A percentile compares a stretch with the other conserved stretches of the same genome.
Conservation (phyloP, 140 eudicot genomes). For the Ambrosia hybrid region DNA sequence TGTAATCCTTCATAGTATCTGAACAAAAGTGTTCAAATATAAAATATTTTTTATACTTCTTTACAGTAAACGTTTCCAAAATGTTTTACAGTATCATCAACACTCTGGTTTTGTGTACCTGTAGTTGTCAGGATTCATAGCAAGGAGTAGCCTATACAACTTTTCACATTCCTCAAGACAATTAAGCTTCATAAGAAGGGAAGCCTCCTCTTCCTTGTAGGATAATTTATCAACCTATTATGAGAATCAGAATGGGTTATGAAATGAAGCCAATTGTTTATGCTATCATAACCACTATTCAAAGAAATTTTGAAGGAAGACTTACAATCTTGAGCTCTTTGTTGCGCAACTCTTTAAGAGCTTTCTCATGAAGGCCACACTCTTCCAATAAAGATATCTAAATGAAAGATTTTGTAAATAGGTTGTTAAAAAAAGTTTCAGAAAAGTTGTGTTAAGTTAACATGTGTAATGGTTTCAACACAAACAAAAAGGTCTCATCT, state of each 20-base stretch:
- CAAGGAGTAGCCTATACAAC: constrained; percentile 65
- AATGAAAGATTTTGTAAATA: constrained; percentile 14
- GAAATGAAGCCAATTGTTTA: not conserved
- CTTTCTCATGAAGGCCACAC: constrained; percentile 72
- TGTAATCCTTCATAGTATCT: constrained; percentile 96
- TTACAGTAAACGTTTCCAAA: not conserved
- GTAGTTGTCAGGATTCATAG: constrained; percentile 98
- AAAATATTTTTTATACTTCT: not conserved
- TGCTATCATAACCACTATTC: constrained; percentile 9
- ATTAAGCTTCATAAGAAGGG: constrained; percentile 85
- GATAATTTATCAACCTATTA: constrained; percentile 78
- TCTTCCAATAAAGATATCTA: constrained; percentile 90
- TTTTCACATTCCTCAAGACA: constrained; percentile 69
- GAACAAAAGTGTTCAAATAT: constrained; percentile 19
- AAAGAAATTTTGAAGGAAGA: constrained; percentile 8
- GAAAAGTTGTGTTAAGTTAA: not conserved
- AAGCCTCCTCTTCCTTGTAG: constrained; percentile 86
- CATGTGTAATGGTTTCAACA: not conserved
- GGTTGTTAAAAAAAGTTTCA: not conserved
- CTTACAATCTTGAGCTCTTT: constrained; percentile 87
- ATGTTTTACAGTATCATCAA: not conserved
- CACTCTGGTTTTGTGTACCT: constrained; percentile 39
- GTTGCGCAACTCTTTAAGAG: constrained; percentile 78
- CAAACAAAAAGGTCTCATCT: not conserved
- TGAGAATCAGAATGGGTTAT: constrained; percentile 16